Conservation (phyloP, 768 basidiomycete species). For the Leccinum disarticulatum region DNA sequence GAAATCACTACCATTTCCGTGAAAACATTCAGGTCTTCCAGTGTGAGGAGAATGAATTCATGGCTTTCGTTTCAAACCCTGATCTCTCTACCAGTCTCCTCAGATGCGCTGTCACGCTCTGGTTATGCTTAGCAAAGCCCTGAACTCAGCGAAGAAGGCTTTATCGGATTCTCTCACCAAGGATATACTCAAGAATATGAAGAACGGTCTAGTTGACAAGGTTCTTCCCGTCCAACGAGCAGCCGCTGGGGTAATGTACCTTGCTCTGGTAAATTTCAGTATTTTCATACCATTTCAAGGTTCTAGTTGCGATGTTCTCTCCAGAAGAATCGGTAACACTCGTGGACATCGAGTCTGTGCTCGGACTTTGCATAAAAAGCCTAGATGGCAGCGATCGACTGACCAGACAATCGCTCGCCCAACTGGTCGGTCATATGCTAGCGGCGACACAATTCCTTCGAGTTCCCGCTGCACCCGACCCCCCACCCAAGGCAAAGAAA, state of each 20-base stretch:
- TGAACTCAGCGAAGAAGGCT: conserved; percentile 80
- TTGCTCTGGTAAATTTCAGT: conserved; percentile 2
- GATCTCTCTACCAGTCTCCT: conserved; percentile 52
- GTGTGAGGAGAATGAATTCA: conserved; percentile 44
- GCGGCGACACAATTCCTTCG: conserved; percentile 78
- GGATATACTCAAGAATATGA: conserved; percentile 85
- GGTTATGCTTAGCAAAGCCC: conserved; percentile 70
- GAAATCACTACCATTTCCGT: conserved; percentile 71
- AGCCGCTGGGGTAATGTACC: conserved; percentile 61
- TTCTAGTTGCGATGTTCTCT: conserved; percentile 59
- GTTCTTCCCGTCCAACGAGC: conserved; percentile 83
- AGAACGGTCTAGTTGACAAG: conserved; percentile 74
- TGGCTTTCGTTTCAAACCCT: conserved; percentile 4
- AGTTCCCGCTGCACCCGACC: conserved; percentile 43
- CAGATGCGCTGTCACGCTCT: conserved; percentile 83
- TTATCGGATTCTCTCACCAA: conserved; percentile 74
- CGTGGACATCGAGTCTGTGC: conserved; percentile 75
- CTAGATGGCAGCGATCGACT: conserved; percentile 83
- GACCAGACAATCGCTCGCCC: conserved; percentile 77
- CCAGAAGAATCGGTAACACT: conserved; percentile 53
- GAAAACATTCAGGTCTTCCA: conserved; percentile 71
- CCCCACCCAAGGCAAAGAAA: conserved; percentile 61
- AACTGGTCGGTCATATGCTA: conserved; percentile 81
- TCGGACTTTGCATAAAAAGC: conserved; percentile 64
- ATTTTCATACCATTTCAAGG: conserved; percentile 36